These are phyloP conservation scores for Microdochium trichocladiopsis DNA, from an alignment of 2,329 filamentous ascomycete species.

Conservation along the genomic window DNA sequence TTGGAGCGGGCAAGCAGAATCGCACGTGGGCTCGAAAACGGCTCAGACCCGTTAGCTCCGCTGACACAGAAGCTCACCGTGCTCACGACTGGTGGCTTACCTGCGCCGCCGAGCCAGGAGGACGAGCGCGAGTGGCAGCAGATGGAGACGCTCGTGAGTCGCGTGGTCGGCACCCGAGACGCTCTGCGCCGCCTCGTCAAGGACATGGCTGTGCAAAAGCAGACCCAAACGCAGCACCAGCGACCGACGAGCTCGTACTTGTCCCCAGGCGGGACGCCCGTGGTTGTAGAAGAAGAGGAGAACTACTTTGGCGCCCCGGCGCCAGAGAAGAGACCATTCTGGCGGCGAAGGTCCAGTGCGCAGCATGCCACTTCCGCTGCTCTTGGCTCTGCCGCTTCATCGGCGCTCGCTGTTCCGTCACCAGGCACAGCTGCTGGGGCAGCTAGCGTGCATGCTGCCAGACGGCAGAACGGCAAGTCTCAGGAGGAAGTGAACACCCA, in stretches of 20 bases:
- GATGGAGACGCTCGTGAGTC: conserved; percentile 78
- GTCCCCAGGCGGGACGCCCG: conserved; percentile 29
- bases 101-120: conserved; percentile 28
- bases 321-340: conserved; percentile 68
- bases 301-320: conserved; percentile 42
- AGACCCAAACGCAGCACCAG: conserved; percentile 26
- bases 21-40: conserved; percentile 44
- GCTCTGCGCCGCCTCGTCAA: conserved; percentile 80
- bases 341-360: conserved; percentile 78
- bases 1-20: conserved; percentile 74
- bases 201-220: conserved; percentile 65
- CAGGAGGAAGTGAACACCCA: conserved; percentile 63
- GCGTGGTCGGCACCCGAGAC: conserved; percentile 81
- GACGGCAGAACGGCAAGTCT: conserved; percentile 9
- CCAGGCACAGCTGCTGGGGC: conserved; percentile 23
- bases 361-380: conserved; percentile 32
- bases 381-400: conserved; percentile 28
- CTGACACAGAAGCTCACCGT: conserved; percentile 10
- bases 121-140: conserved; percentile 83
- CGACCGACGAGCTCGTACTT: conserved; percentile 29
- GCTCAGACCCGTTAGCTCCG: conserved; percentile 11
- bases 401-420: conserved; percentile 34
- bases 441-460: conserved; percentile 19
- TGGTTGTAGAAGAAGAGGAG: conserved; percentile 40
- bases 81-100: conserved; percentile 17